phyloP scores from a whole-genome alignment of 148 eudicot genomes.

The Rhododendron simsii region DNA sequence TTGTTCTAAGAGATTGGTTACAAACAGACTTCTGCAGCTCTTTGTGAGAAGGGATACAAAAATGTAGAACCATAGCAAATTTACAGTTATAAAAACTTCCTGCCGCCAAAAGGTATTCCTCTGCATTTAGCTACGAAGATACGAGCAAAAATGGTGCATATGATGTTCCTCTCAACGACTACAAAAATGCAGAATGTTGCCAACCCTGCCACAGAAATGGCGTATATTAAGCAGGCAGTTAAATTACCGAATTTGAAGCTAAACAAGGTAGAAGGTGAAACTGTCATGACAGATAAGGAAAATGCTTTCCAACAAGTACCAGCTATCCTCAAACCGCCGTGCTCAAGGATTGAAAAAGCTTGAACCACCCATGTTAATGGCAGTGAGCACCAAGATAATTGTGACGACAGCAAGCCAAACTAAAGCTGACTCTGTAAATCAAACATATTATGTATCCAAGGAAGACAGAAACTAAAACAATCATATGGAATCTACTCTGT shows the following conservation, averaged over 20 bases:
- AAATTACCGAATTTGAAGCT: neutral
- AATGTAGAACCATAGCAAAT: neutral
- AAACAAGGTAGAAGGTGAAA: neutral
- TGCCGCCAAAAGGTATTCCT: neutral
- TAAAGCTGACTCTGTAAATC: conserved; percentile 59
- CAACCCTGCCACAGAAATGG: neutral
- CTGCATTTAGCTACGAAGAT: neutral
- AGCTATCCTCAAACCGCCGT: neutral
- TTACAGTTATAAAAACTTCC: neutral
- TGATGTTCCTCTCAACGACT: neutral
- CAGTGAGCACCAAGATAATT: conserved; percentile 56
- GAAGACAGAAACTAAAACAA: conserved; percentile 9
- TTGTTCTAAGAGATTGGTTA: neutral
- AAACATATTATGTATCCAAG: conserved; percentile 6
- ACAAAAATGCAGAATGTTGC: neutral
- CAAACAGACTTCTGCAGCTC: neutral
- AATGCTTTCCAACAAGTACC: neutral
- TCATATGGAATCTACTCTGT: neutral
- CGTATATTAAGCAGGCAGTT: neutral
- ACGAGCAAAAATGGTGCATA: neutral
- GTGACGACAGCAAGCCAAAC: conserved; percentile 79
- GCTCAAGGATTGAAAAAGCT: conserved; percentile 77
- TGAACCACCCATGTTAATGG: conserved; percentile 61
- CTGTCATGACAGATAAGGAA: neutral
- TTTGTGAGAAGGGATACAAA: neutral